Evolutionary conservation across 1,139 yeast genomes (phyloP), one percentile per base, ranked within the genome.

Genomic region (Candida glucosophila): DNA sequence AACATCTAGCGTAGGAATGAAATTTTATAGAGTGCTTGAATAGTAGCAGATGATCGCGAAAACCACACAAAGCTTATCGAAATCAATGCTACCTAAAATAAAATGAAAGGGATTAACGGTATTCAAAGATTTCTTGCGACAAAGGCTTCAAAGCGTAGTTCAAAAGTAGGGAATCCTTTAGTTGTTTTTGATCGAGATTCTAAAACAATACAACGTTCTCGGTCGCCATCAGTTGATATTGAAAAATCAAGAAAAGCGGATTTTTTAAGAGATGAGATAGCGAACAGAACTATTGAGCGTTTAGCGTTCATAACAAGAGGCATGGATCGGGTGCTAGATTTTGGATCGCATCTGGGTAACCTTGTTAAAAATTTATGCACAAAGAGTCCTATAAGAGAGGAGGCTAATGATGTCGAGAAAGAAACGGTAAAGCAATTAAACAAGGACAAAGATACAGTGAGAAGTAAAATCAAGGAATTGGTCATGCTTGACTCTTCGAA

Each of bases 301-400:
- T 51, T 83, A 26, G 77, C 86, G 3, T 80, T 80, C 44, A 69
- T 83, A 25, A 76, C 81, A 21, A 58, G 90, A 29, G 68, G 69
- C 16, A 75, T 82, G 39, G 59, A 66, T 11, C 55, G 59, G 17
- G 67, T 78, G 16, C 52, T 83, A 30, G 93, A 83, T 46, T 67
- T 79, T 31, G 95, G 95, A 3, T 65, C 78, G 7, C 76, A 82
- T 27, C 65, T 79, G 28, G 94, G 94, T 1, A 74, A 55, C 50
- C 75, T 45, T 65, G 30, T 60, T 19, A 56, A 54, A 27, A 48
- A 45, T 25, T 40, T 64, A 17, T 60, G 66, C 35, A 35, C 40
- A 48, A 48, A 52, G 38, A 34, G 65, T 39, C 32, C 35, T 2
- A 30, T 43, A 8, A 55, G 58, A 3, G 34, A 31, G 9, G 44